Base-by-base conservation (phyloP, 2,329 filamentous ascomycete species). In the Cyclaneusma minus region DNA sequence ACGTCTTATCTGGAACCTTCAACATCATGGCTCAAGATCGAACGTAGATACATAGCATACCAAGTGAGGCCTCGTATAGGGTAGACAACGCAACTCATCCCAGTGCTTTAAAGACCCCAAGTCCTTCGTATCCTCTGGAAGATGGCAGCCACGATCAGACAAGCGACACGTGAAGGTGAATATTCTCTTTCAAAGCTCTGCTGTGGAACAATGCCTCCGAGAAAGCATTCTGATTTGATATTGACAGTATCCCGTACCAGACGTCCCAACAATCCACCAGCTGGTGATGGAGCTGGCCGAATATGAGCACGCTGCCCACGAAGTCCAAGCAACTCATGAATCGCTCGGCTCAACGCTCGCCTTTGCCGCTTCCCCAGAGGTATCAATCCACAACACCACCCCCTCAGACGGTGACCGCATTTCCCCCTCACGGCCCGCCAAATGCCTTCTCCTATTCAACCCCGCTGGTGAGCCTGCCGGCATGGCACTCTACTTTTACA, bases 401-500 rank as follows among this genome's bases (percentile, higher is more conserved):
- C 42, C 52, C 5, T 42, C 52, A 0, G 44, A 54, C 28, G 63
- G 60, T 9, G 68, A 68, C 37, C 51, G 64, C 5, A 73, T 66
- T 26, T 58, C 64, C 1, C 49, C 66, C 2, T 41, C 51, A 4
- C 58, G 56, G n/a, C 81, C 76, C 16, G 79, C 84, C 11, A 78
- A 82, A 34, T 87, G 81, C 25, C 61, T 91, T 17, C 54, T 91
- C 7, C 54, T 87, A 29, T 60, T 62, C 38, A 48, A 49, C 2
- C 55, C 60, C 15, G 50, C 55, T 5, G 51, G 57, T 7, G 45
- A 54, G 20, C 49, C 50, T 1, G 79, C 70, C 0, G 83, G 78
- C 24, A 82, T 94, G 67, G 84, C 84, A 2, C 55, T 94, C 21
- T 94, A 84, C 56, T 95, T 92, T 51, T 84, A 87, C 62, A 95